Evolutionary conservation across 2,329 filamentous ascomycete genomes (phyloP).

Genomic region (Hyphodiscus sp.): DNA sequence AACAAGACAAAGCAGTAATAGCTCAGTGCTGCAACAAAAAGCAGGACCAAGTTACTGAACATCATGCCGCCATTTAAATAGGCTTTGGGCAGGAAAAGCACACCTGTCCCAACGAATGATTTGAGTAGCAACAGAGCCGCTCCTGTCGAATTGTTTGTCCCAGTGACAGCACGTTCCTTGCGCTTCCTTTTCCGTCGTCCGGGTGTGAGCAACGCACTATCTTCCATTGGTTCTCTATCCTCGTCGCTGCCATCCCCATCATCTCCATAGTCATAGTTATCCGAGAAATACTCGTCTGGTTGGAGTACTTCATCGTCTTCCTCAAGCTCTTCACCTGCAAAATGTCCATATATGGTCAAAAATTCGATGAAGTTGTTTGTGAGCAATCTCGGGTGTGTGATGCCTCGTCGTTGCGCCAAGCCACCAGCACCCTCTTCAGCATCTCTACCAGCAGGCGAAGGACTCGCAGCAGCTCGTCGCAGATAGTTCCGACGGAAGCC

Average conservation of each 20-base stretch:
- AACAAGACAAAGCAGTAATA: slow-evolving; percentile 98
- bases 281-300: slow-evolving; percentile 88
- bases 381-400: slow-evolving; percentile 55
- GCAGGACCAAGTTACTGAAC: slow-evolving; percentile 87
- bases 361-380: slow-evolving; percentile 96
- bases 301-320: slow-evolving; percentile 88
- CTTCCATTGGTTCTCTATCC: slow-evolving; percentile 75
- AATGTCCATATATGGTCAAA: slow-evolving; percentile 89
- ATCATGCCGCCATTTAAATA: slow-evolving; percentile 97
- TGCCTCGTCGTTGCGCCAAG: not conserved
- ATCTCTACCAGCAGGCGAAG: slow-evolving; percentile 37
- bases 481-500: slow-evolving; percentile 90
- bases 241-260: slow-evolving; percentile 52
- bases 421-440: slow-evolving; percentile 32
- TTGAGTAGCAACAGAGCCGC: slow-evolving; percentile 85
- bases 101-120: slow-evolving; percentile 95
- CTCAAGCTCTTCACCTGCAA: slow-evolving; percentile 92
- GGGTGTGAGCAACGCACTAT: slow-evolving; percentile 76
- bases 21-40: slow-evolving; percentile 77
- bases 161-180: slow-evolving; percentile 65
- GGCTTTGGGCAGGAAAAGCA: slow-evolving; percentile 85
- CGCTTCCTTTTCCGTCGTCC: slow-evolving; percentile 67
- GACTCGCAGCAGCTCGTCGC: slow-evolving; percentile 64
- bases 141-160: slow-evolving; percentile 71
- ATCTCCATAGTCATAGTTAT: slow-evolving; percentile 59